Evolutionary conservation across 2,329 filamentous ascomycete species (phyloP).

Genomic region (Aspergillus neoniger): DNA sequence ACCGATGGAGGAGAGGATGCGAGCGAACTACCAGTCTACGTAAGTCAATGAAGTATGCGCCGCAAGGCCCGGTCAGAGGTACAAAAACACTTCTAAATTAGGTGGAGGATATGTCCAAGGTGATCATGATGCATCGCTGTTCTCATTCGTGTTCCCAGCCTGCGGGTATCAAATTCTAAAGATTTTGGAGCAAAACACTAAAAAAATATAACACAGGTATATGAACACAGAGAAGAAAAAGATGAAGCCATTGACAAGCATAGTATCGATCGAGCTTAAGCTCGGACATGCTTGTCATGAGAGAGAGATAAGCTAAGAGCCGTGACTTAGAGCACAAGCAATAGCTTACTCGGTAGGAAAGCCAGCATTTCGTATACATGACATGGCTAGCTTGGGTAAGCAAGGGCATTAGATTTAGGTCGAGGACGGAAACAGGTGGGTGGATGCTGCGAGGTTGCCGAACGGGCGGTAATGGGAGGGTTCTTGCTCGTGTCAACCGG

Average conservation of each 20-base stretch:
- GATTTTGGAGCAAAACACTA: background rate
- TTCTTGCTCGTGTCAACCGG: background rate
- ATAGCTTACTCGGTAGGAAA: background rate
- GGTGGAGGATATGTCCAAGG: too few species aligned
- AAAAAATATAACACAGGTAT: background rate
- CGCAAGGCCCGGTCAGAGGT: too few species aligned
- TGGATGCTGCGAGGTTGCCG: background rate
- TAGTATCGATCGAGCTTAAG: background rate
- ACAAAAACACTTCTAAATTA: too few species aligned
- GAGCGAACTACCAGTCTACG: too few species aligned
- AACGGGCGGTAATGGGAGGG: background rate
- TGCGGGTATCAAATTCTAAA: background rate
- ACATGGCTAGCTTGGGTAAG: background rate
- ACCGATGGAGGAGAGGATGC: too few species aligned
- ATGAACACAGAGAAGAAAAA: conserved; percentile 4
- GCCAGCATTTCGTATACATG: background rate
- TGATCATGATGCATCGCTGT: background rate
- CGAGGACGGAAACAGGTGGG: background rate
- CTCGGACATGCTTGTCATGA: background rate
- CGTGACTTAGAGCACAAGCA: background rate
- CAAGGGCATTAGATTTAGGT: background rate
- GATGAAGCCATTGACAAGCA: background rate
- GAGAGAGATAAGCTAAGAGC: background rate
- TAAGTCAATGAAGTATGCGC: too few species aligned
- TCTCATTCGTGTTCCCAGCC: background rate